These are phyloP conservation scores for Pachysandra terminalis DNA, from an alignment of 164 flowering plant genomes.

Conservation along the genomic window DNA sequence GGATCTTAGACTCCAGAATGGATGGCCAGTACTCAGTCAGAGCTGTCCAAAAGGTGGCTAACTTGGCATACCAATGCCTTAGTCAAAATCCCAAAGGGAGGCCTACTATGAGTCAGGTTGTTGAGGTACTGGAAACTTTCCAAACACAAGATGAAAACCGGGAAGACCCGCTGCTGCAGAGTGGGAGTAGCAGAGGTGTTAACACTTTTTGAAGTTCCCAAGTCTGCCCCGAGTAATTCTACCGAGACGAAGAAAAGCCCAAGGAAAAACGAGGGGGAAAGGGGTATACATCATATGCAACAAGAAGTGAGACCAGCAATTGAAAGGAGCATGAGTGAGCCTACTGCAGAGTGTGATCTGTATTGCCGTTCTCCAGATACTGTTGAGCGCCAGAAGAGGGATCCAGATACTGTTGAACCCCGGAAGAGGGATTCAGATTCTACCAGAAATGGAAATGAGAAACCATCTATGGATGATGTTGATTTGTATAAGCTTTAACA, in stretches of 20 bases:
- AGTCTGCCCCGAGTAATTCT: conserved; percentile 11
- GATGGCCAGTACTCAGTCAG: conserved; percentile 74
- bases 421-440: conserved; percentile 17
- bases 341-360: conserved; percentile 31
- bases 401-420: conserved; percentile 14
- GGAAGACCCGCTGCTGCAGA: conserved; percentile 28
- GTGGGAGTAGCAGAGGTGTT: too few relatives aligned
- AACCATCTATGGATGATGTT: conserved; percentile 2
- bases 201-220: conserved; percentile 63
- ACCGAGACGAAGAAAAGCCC: conserved; percentile 8
- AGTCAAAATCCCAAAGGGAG: conserved; percentile 93
- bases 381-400: conserved; percentile 9
- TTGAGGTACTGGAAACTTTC: conserved; percentile 62
- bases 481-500: conserved; percentile 14
- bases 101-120: conserved; percentile 84
- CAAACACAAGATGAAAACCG: conserved; percentile 26
- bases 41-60: conserved; percentile 66
- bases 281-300: conserved; percentile 5
- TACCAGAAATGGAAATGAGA: conserved; percentile 9
- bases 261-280: conserved; percentile 10
- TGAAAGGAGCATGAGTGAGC: conserved; percentile 53
- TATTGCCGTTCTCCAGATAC: conserved; percentile 26
- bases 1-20: conserved; percentile 83
- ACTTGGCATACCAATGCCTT: conserved; percentile 83
- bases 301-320: conserved; percentile 18